Conservation (phyloP, 192 early-diverging fungal species). For the Coemansia asiatica region DNA sequence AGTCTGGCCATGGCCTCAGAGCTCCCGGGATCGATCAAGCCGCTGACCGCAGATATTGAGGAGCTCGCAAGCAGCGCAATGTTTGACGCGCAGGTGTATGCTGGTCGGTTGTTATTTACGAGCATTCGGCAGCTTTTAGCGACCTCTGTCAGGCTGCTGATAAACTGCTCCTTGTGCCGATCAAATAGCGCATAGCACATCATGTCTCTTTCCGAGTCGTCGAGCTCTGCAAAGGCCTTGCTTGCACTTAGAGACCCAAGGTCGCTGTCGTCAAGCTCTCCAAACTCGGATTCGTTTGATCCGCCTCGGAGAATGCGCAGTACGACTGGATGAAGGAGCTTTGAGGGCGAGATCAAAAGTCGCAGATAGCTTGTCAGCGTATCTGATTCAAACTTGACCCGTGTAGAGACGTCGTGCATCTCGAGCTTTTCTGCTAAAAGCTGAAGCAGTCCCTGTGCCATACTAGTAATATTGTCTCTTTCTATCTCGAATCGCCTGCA, state of each 20-base stretch:
- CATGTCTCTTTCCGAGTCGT: constrained; percentile 34
- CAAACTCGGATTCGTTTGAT: constrained; percentile 14
- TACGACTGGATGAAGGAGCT: constrained; percentile 14
- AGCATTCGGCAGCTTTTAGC: constrained; percentile 41
- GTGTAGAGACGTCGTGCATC: constrained; percentile 14
- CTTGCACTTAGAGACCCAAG: neutral
- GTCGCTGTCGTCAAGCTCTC: neutral
- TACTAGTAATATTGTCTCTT: constrained; percentile 8
- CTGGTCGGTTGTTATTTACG: constrained; percentile 37
- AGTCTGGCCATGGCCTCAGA: constrained; percentile 37
- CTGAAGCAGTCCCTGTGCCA: constrained; percentile 27
- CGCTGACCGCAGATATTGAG: constrained; percentile 20
- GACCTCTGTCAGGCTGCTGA: constrained; percentile 21
- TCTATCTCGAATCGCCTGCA: constrained; percentile 25
- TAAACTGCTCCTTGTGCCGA: constrained; percentile 23
- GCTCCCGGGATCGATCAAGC: constrained; percentile 5
- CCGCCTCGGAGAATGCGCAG: constrained; percentile 26
- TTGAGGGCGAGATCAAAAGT: constrained; percentile 31
- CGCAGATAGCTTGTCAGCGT: constrained; percentile 25
- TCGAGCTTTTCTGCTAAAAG: constrained; percentile 20
- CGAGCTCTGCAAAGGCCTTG: constrained; percentile 3
- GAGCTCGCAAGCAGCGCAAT: constrained; percentile 33
- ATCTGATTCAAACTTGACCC: constrained; percentile 29
- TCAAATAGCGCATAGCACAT: constrained; percentile 41
- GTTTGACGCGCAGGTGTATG: constrained; percentile 34